Conservation (phyloP, 2,329 filamentous ascomycete genomes). For the Curvularia spicifera region DNA sequence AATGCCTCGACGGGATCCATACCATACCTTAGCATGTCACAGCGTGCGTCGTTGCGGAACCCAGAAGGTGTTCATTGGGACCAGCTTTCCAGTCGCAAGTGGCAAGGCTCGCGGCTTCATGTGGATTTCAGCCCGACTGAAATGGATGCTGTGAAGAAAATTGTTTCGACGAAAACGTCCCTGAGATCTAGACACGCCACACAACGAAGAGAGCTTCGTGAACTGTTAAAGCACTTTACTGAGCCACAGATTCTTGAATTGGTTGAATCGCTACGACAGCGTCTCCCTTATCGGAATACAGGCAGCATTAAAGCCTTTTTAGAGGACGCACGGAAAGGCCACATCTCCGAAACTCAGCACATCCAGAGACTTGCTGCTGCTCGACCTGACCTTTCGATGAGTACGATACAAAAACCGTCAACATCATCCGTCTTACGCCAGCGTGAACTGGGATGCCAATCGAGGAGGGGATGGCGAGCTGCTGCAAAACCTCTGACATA, state of each 20-base stretch:
- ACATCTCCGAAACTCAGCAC: constrained; percentile 27
- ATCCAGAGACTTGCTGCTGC: constrained; percentile 39
- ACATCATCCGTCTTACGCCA: constrained; percentile 36
- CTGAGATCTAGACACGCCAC: constrained; percentile 19
- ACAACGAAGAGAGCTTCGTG: constrained; percentile 32
- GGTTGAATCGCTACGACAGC: constrained; percentile 20
- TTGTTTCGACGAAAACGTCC: constrained; percentile 15
- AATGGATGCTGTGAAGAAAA: constrained; percentile 26
- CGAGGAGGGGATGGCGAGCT: constrained; percentile 35
- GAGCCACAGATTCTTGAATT: constrained; percentile 35
- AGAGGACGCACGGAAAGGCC: constrained; percentile 35
- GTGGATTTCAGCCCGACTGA: constrained; percentile 44
- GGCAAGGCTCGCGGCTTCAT: constrained; percentile 43
- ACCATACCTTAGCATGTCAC: constrained; percentile 38
- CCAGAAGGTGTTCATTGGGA: constrained; percentile 34
- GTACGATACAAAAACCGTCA: constrained; percentile 24
- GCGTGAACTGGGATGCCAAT: constrained; percentile 42
- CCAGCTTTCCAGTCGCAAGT: constrained; percentile 27
- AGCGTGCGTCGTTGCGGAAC: constrained; percentile 28
- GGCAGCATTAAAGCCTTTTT: constrained; percentile 42
- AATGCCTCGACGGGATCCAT: constrained; percentile 2
- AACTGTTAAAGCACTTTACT: constrained; percentile 24
- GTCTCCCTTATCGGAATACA: constrained; percentile 24
- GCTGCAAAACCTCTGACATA: constrained; percentile 33
- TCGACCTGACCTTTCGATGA: constrained; percentile 22